Conservation (phyloP, 768 basidiomycete species). For the Boletellus ananas region DNA sequence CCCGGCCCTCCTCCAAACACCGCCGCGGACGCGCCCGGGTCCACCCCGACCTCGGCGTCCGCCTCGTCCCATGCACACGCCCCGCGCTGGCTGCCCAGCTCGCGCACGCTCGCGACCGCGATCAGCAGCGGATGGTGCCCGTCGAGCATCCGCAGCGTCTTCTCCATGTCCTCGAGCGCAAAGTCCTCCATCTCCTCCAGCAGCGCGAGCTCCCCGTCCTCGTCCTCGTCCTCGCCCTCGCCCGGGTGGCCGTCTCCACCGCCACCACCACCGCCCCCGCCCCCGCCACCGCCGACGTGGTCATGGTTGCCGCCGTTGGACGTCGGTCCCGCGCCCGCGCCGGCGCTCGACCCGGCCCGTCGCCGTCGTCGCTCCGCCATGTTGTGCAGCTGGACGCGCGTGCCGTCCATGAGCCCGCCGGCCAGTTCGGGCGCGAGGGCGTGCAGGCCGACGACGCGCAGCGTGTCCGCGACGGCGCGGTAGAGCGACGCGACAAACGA, state of each 20-base stretch:
- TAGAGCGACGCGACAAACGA: constrained; percentile 77
- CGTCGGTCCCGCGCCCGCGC: too few species aligned
- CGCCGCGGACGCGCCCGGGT: too few species aligned
- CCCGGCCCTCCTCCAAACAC: neutral
- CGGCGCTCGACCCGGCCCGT: constrained; percentile 28
- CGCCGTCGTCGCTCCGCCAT: constrained; percentile 66
- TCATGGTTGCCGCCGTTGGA: too few species aligned
- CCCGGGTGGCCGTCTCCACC: neutral
- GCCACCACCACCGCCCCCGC: neutral
- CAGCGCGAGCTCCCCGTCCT: constrained; percentile 65
- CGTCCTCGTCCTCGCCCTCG: constrained; percentile 36
- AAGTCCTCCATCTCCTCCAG: constrained; percentile 83
- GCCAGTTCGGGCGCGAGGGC: constrained; percentile 53
- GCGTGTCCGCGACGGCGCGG: constrained; percentile 61
- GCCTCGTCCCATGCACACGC: neutral
- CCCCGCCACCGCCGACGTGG: too few species aligned
- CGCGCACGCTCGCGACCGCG: constrained; percentile 68
- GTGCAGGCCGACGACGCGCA: constrained; percentile 55
- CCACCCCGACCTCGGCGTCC: neutral
- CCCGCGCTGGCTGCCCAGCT: constrained; percentile 41
- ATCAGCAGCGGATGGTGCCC: constrained; percentile 60
- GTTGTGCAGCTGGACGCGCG: constrained; percentile 63
- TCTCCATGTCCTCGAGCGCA: constrained; percentile 75
- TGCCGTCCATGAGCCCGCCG: constrained; percentile 58
- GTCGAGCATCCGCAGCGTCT: constrained; percentile 55